These are phyloP conservation scores for Sclerotinia spermophila DNA, from an alignment of 2,329 filamentous ascomycete genomes.

Conservation along the genomic window DNA sequence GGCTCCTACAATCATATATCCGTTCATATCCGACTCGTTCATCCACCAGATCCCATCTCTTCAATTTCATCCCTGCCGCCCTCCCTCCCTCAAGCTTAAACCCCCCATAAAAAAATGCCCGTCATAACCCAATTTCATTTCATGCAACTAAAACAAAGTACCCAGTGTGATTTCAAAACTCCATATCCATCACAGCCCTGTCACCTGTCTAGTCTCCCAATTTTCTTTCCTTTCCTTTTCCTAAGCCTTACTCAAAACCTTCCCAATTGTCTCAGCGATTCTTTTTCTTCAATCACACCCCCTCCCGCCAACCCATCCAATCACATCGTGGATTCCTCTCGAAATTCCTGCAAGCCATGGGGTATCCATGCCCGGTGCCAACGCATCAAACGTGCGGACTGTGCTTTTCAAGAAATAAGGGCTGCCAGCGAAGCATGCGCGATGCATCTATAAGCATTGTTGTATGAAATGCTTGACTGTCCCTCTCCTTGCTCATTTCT, in stretches of 20 bases:
- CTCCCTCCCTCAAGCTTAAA: too few species aligned
- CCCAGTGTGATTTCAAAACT: background rate
- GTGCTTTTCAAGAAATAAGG: constrained; percentile 2
- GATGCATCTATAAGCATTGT: background rate
- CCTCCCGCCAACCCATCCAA: constrained; percentile 6
- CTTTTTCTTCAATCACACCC: background rate
- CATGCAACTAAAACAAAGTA: background rate
- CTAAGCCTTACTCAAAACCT: background rate
- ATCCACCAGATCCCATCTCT: background rate
- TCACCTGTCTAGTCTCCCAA: background rate
- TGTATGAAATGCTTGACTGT: background rate
- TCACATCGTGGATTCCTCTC: background rate
- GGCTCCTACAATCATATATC: background rate
- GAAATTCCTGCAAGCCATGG: constrained; percentile 15
- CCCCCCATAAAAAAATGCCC: background rate
- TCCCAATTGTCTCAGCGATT: background rate
- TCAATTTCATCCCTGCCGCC: too few species aligned
- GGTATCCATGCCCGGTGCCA: constrained; percentile 26
- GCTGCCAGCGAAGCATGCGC: constrained; percentile 16
- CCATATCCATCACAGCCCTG: background rate
- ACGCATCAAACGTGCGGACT: constrained; percentile 31
- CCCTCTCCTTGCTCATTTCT: background rate
- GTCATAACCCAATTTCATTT: background rate
- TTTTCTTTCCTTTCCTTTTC: background rate
- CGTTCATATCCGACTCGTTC: background rate